Percentiles rank a stretch among this genome's conserved stretches.
Conservation (phyloP, 257 asterid species). For the Ballota nigra region DNA sequence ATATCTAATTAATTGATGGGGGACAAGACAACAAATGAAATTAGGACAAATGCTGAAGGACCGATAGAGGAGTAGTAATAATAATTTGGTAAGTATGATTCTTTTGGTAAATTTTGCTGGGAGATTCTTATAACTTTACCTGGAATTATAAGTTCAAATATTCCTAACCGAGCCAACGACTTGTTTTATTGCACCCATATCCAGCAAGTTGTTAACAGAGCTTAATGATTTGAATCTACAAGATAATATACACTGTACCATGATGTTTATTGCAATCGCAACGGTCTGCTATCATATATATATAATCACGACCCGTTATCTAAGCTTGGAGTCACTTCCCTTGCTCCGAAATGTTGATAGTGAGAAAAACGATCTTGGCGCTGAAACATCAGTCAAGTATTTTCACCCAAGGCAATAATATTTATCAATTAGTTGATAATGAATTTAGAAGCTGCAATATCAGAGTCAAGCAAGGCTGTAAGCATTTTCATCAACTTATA, state of each 20-base stretch:
- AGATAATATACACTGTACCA: slow-evolving; percentile 27
- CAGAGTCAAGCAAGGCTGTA: too few relatives aligned
- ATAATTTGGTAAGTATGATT: too few relatives aligned
- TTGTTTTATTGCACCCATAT: background rate
- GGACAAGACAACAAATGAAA: background rate
- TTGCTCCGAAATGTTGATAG: slow-evolving; percentile 88
- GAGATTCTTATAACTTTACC: background rate
- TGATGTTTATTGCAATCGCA: slow-evolving; percentile 28
- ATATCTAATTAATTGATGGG: background rate
- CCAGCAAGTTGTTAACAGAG: slow-evolving; percentile 21
- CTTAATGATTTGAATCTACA: slow-evolving; percentile 34
- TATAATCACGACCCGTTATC: slow-evolving; percentile 31
- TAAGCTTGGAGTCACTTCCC: slow-evolving; percentile 81
- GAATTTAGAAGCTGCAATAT: too few relatives aligned
- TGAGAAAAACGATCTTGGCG: slow-evolving; percentile 89
- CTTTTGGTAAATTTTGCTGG: background rate
- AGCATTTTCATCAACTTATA: background rate
- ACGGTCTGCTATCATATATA: slow-evolving; percentile 14
- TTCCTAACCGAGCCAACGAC: too few relatives aligned
- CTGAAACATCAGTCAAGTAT: slow-evolving; percentile 39
- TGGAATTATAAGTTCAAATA: background rate
- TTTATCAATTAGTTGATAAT: background rate
- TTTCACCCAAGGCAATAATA: background rate
- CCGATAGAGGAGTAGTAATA: too few relatives aligned
- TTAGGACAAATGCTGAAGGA: too few relatives aligned